Conservation (phyloP, 805 yeast genomes). For the Wickerhamomyces subpelliculosus region DNA sequence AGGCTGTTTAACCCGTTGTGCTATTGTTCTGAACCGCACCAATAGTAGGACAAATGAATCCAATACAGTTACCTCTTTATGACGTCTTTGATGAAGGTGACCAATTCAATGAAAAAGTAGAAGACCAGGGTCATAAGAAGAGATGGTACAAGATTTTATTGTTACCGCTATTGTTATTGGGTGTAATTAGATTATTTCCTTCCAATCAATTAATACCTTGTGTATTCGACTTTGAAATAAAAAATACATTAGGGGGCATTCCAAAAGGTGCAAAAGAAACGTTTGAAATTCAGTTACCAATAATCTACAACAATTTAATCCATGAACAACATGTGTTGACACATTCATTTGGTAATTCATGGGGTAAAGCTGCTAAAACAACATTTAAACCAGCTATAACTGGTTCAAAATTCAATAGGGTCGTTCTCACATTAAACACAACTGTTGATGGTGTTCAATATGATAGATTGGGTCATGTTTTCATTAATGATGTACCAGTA, state of each 20-base stretch:
- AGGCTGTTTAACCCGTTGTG: too few relatives aligned
- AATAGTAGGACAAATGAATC: too few relatives aligned
- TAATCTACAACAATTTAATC: constrained; percentile 23
- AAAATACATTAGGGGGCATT: too few relatives aligned
- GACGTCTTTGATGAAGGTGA: too few relatives aligned
- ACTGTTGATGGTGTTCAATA: constrained; percentile 54
- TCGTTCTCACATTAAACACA: constrained; percentile 46
- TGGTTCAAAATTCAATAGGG: constrained; percentile 39
- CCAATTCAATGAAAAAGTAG: too few relatives aligned
- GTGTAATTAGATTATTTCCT: not conserved
- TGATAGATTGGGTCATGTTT: constrained; percentile 60
- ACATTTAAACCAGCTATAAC: constrained; percentile 38
- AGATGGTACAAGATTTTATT: too few relatives aligned
- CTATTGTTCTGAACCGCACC: too few relatives aligned
- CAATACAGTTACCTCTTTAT: too few relatives aligned
- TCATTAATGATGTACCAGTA: constrained; percentile 53
- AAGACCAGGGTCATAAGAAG: too few relatives aligned
- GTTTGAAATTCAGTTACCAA: constrained; percentile 19
- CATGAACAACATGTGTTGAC: constrained; percentile 33
- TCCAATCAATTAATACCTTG: not conserved
- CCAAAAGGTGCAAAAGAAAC: constrained; percentile 1
- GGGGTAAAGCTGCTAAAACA: constrained; percentile 48
- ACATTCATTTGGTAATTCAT: constrained; percentile 48
- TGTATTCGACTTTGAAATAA: too few relatives aligned
- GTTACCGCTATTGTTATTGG: too few relatives aligned